Evolutionary conservation across 2,329 filamentous ascomycete genomes (phyloP).

Genomic region (Bipolaris oryzae): DNA sequence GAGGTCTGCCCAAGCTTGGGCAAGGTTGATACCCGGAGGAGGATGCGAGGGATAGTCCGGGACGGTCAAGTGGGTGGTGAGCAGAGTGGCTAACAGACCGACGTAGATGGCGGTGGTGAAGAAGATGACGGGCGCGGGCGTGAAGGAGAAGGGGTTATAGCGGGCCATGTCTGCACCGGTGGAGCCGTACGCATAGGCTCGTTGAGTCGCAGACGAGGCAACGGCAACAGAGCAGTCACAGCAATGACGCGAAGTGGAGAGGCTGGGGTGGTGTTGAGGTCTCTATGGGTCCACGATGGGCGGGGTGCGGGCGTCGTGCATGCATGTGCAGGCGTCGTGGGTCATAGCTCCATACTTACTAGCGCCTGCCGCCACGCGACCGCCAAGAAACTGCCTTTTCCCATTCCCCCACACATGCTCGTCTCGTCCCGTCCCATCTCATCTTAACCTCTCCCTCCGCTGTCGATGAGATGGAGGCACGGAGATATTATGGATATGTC

Average conservation of each 20-base stretch:
- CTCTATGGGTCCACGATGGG: constrained; percentile 8
- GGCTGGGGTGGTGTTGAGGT: constrained; percentile 16
- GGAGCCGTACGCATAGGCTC: constrained; percentile 15
- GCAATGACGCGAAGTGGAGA: constrained; percentile 15
- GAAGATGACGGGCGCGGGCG: constrained; percentile 79
- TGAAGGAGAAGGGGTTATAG: constrained; percentile 70
- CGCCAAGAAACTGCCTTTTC: neutral
- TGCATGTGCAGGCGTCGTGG: constrained; percentile 12
- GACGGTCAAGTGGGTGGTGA: constrained; percentile 77
- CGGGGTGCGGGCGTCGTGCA: constrained; percentile 17
- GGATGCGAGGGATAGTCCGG: constrained; percentile 66
- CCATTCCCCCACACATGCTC: neutral
- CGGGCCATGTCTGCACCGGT: constrained; percentile 39
- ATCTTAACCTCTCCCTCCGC: too few relatives aligned
- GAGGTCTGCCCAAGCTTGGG: constrained; percentile 85
- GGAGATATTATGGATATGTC: too few relatives aligned
- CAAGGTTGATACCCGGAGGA: constrained; percentile 73
- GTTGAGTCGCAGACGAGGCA: neutral
- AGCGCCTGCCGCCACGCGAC: constrained; percentile 20
- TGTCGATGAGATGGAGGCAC: too few relatives aligned
- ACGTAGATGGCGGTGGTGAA: constrained; percentile 79
- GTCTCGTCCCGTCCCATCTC: too few relatives aligned
- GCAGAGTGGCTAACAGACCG: constrained; percentile 72
- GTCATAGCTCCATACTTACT: constrained; percentile 37
- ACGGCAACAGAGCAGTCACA: neutral